A percentile compares a stretch with the other conserved stretches of the same genome.
These are phyloP conservation scores for Coffea humblotiana DNA, from an alignment of 305 asterid genomes.

Conservation along the genomic window DNA sequence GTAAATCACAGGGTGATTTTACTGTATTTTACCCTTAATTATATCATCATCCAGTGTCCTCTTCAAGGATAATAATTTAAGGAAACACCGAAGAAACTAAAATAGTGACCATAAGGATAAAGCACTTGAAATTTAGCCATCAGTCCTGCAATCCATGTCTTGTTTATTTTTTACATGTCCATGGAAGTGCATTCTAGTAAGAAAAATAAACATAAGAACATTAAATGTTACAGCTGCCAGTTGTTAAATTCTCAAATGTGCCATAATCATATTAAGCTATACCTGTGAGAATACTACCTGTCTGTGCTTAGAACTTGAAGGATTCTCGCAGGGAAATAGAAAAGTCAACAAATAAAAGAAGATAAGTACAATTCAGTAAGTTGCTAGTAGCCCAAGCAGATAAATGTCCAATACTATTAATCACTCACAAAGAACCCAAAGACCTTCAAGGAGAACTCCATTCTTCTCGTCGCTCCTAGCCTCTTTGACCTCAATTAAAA, in stretches of 20 bases:
- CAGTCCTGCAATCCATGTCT: neutral
- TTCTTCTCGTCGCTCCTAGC: neutral
- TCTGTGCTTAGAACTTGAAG: no score
- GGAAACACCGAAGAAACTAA: no score
- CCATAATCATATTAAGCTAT: no score
- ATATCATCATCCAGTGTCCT: neutral
- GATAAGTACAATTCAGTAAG: neutral
- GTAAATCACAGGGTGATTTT: no score
- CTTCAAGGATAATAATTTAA: neutral
- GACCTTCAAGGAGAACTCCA: neutral
- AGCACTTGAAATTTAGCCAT: neutral
- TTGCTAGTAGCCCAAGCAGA: neutral
- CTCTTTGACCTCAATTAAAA: neutral
- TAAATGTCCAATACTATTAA: neutral
- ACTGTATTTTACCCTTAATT: neutral
- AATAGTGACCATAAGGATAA: neutral
- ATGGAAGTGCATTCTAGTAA: neutral
- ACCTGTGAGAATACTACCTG: no score
- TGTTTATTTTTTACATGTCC: neutral
- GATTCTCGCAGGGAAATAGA: no score
- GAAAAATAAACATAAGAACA: neutral
- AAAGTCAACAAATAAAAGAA: no score
- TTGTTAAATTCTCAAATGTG: no score
- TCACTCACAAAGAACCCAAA: neutral
- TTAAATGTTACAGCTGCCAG: neutral